Conservation (phyloP, 2,329 filamentous ascomycete genomes). For the Aquanectria penicillioides region DNA sequence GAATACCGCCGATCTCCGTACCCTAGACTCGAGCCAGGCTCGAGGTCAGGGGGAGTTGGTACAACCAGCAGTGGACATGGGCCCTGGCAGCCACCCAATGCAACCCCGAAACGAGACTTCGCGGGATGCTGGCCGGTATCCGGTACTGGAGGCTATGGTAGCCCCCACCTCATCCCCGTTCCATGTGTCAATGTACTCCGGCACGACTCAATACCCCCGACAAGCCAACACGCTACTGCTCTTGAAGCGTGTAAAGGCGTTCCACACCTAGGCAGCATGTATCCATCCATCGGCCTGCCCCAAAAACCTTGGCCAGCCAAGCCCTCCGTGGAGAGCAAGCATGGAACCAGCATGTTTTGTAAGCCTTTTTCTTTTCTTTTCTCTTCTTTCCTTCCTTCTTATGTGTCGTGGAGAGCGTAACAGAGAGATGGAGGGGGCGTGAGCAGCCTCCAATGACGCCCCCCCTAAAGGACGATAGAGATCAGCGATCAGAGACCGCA, state of each 20-base stretch:
- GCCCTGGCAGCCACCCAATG: slow-evolving; percentile 12
- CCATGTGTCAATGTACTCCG: slow-evolving; percentile 38
- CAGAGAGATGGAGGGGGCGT: too few species aligned
- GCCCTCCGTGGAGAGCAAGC: slow-evolving; percentile 24
- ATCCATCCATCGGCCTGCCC: slow-evolving; percentile 24
- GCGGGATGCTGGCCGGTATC: slow-evolving; percentile 17
- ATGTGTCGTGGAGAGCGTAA: too few species aligned
- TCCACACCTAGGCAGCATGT: slow-evolving; percentile 25
- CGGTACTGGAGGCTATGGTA: slow-evolving; percentile 29
- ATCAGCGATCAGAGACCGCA: not conserved
- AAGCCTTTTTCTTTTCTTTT: too few species aligned
- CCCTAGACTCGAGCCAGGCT: not conserved
- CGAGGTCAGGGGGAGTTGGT: slow-evolving; percentile 3
- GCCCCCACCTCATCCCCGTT: slow-evolving; percentile 24
- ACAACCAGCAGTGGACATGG: not conserved
- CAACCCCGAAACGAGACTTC: slow-evolving; percentile 23
- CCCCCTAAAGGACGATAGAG: too few species aligned
- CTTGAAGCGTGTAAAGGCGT: slow-evolving; percentile 29
- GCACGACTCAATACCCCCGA: slow-evolving; percentile 31
- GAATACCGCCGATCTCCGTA: slow-evolving; percentile 11
- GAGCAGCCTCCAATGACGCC: not conserved
- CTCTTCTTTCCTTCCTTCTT: too few species aligned
- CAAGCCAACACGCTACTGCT: slow-evolving; percentile 29
- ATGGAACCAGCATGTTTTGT: slow-evolving; percentile 5
- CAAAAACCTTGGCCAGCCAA: slow-evolving; percentile 36